Evolutionary conservation across 225 moss, liverwort and hornwort genomes (phyloP), one percentile per base, ranked within the genome.

Genomic region (Marchantia polymorpha): DNA sequence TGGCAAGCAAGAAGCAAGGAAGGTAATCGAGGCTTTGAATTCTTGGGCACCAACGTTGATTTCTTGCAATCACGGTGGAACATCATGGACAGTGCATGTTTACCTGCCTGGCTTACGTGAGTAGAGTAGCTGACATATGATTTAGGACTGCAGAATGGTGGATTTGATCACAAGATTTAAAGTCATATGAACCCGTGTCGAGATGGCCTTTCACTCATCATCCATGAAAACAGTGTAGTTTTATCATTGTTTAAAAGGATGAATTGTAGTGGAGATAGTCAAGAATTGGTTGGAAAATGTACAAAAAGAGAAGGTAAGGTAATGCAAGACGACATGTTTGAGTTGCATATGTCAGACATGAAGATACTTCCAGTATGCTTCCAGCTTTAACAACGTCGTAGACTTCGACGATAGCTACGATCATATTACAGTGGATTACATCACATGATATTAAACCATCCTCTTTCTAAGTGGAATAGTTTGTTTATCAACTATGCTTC

Each of bases 261-360:
- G 26, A 7, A 47, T 29, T 48, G 12, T 19, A 70, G 12, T 75
- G 58, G 29, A n/a, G n/a, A n/a, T 13, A 9, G 13, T 49, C 5
- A 13, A 48, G 77, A 49, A 77, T 25, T 47, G 23, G 77, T 19
- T 49, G 61, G 2, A 59, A 20, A 11, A 76, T 17, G 31, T 10
- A 52, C n/a, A 26, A 14, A 52, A 76, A 65, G 77, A 65, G 50
- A 15, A 16, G 25, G 5, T 51, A 50, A 72, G 70, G 10, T 70
- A 80, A 81, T 74, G 52, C 65, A 29, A 61, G 74, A 66, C 73
- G 81, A 53, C 52, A 81, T 81, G 81, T 74, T 54, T 50, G 65
- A 74, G 75, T 26, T 56, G 64, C 49, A n/a, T 26, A 50, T 3
- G 13, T 39, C 27, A 52, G 64, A 20, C 15, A 81, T n/a, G n/a